Evolutionary conservation across 306 rosid species (phyloP).

Genomic region (Phaseolus lunatus): DNA sequence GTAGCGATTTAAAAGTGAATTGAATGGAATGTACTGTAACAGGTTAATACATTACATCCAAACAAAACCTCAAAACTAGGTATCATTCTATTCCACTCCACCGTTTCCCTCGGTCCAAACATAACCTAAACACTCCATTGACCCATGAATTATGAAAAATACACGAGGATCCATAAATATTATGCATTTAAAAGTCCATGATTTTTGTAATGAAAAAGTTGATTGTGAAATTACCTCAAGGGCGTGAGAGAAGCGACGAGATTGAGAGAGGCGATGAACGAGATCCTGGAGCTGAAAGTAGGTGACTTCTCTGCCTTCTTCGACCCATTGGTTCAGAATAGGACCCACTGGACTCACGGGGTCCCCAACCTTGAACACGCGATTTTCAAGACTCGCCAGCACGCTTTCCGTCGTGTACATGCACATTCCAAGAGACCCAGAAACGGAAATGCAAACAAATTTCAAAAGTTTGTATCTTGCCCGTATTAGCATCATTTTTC

Average conservation of each 20-base stretch:
- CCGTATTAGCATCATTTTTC: conserved; percentile 45
- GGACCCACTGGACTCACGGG: conserved; percentile 54
- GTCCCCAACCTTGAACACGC: conserved; percentile 46
- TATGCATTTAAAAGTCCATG: no score
- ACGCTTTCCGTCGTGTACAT: conserved; percentile 28
- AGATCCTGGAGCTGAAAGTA: conserved; percentile 43
- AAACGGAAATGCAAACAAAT: conserved; percentile 18
- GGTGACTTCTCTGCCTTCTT: conserved; percentile 54
- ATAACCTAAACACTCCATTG: neutral
- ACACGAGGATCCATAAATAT: neutral
- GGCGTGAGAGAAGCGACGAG: conserved; percentile 69
- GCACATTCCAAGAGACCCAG: conserved; percentile 3
- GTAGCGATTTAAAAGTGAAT: no score
- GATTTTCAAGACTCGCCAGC: conserved; percentile 39
- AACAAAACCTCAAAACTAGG: neutral
- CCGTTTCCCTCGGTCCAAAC: neutral
- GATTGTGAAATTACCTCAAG: conserved; percentile 58
- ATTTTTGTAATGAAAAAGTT: no score
- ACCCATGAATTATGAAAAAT: neutral
- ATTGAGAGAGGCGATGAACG: conserved; percentile 52
- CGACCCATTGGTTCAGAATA: conserved; percentile 66
- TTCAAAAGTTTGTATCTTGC: conserved; percentile 44
- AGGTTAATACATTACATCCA: neutral
- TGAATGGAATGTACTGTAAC: neutral
- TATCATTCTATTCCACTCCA: neutral